These are phyloP conservation scores for Botrytis elliptica DNA, from an alignment of 2,329 filamentous ascomycete species.

Conservation along the genomic window DNA sequence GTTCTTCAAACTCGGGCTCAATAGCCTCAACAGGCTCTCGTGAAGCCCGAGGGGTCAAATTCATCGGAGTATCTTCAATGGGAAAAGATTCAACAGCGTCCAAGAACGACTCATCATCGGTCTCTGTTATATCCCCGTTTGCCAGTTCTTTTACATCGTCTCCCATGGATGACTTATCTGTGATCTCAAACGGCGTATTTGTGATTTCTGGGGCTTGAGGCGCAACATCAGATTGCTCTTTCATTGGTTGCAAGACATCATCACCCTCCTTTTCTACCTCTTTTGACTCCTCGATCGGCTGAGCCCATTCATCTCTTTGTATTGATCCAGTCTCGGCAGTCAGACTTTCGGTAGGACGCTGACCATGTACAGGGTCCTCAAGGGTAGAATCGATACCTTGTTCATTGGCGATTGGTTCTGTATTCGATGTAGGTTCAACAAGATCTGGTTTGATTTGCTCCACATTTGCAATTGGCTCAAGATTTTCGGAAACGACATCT, in stretches of 20 bases:
- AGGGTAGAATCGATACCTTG: neutral
- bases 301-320: neutral
- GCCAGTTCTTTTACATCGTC: neutral
- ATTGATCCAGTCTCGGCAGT: neutral
- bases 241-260: neutral
- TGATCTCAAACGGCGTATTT: neutral
- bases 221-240: neutral
- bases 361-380: neutral
- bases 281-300: neutral
- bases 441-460: neutral
- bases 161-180: neutral
- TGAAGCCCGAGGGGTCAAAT: neutral
- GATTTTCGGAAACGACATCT: neutral
- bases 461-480: neutral
- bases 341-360: neutral
- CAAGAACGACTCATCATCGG: neutral
- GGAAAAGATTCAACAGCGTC: constrained; percentile 7
- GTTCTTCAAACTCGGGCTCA: neutral
- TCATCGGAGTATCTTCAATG: neutral
- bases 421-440: neutral
- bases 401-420: constrained; percentile 8
- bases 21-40: neutral
- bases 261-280: neutral
- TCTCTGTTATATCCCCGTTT: neutral
- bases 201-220: neutral